phyloP scores from a whole-genome alignment of 345 rosid species.

The Eucalyptus sp. region DNA sequence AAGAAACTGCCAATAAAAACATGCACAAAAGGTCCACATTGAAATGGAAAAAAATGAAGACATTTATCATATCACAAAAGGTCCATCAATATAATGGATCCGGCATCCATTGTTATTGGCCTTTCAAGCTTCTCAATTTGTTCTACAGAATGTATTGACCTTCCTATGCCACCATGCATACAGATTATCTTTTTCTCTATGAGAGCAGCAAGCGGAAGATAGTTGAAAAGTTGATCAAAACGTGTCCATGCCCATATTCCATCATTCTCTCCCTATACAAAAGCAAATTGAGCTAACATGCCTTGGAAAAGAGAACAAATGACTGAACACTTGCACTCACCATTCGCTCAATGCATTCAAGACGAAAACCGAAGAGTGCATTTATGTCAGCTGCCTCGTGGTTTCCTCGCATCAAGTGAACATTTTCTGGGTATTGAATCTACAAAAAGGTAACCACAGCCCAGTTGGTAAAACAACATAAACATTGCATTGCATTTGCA shows the following conservation, averaged over 20 bases:
- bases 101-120: slow-evolving; percentile 94
- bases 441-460: slow-evolving; percentile 10
- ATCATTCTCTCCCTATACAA: slow-evolving; percentile 71
- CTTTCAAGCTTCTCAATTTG: slow-evolving; percentile 93
- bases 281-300: background rate
- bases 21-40: background rate
- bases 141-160: slow-evolving; percentile 80
- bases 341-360: slow-evolving; percentile 97
- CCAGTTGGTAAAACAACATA: background rate
- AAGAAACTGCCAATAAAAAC: background rate
- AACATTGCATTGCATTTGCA: background rate
- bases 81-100: slow-evolving; percentile 85
- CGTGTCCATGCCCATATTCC: slow-evolving; percentile 99
- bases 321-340: slow-evolving; percentile 15
- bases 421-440: slow-evolving; percentile 91
- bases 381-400: slow-evolving; percentile 98
- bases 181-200: slow-evolving; percentile 97
- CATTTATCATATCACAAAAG: slow-evolving; percentile 52
- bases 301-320: background rate
- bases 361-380: slow-evolving; percentile 93
- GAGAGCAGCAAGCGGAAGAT: slow-evolving; percentile 92
- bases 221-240: slow-evolving; percentile 86
- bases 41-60: background rate
- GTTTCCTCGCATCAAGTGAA: slow-evolving; percentile 93
- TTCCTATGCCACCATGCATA: slow-evolving; percentile 98